phyloP scores from a whole-genome alignment of 2,329 filamentous ascomycete species.

The Scytalidium sp. region DNA sequence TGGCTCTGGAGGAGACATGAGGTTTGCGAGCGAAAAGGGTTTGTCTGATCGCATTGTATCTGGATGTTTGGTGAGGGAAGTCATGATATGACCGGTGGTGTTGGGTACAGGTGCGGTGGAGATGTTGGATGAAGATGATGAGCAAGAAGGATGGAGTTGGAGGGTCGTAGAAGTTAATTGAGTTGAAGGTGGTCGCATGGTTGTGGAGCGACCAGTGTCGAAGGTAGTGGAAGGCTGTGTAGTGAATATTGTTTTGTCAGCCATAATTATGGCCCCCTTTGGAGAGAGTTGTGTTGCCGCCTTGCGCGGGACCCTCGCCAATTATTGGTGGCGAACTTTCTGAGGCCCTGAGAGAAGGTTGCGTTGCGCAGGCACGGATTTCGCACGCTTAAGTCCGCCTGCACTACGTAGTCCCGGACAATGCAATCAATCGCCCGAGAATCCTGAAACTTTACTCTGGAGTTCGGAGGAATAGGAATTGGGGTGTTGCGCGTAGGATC shows the following conservation, averaged over 20 bases:
- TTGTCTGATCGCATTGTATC: not conserved
- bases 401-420: constrained; percentile 14
- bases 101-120: too few relatives aligned
- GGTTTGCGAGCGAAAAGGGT: constrained; percentile 33
- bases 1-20: constrained; percentile 63
- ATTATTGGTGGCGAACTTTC: constrained; percentile 20
- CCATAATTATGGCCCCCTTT: too few relatives aligned
- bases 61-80: not conserved
- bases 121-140: not conserved
- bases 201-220: constrained; percentile 18
- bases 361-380: too few relatives aligned
- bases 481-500: not conserved
- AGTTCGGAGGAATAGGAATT: not conserved
- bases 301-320: constrained; percentile 12
- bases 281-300: constrained; percentile 16
- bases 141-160: not conserved
- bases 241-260: constrained; percentile 17
- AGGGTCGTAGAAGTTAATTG: constrained; percentile 6
- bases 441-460: not conserved
- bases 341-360: constrained; percentile 11
- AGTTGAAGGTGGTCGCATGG: constrained; percentile 16
- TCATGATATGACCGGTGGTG: not conserved
- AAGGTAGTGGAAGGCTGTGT: constrained; percentile 25
- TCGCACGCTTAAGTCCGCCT: constrained; percentile 20
- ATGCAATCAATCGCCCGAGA: constrained; percentile 17